Percentiles rank a stretch among this genome's conserved stretches.
These are phyloP conservation scores for Aspergillus nomiae DNA, from an alignment of 2,329 filamentous ascomycete species.

Conservation along the genomic window DNA sequence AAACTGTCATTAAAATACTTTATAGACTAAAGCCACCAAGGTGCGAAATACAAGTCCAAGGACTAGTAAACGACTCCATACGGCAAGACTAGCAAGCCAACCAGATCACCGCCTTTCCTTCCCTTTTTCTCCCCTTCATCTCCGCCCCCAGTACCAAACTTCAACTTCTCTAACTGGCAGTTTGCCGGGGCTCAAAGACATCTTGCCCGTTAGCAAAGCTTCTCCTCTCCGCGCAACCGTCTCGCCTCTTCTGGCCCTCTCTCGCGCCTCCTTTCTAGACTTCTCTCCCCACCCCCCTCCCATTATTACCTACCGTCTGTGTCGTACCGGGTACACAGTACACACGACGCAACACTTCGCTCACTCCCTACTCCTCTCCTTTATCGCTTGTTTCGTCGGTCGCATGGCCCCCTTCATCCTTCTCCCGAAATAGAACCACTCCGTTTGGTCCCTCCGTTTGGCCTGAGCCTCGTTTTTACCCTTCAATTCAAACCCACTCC, in stretches of 20 bases:
- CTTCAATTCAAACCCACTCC: neutral
- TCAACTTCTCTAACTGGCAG: neutral
- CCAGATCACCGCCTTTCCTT: conserved; percentile 5
- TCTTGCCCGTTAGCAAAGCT: neutral
- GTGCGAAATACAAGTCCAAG: neutral
- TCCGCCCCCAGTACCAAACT: neutral
- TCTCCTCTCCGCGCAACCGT: neutral
- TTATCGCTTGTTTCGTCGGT: conserved; percentile 10
- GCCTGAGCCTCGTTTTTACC: neutral
- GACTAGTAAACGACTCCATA: neutral
- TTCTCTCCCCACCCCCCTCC: neutral
- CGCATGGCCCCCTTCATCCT: conserved; percentile 17
- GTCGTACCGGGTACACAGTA: neutral
- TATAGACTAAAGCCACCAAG: neutral
- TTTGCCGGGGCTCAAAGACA: neutral
- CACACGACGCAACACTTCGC: neutral
- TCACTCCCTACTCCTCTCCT: conserved; percentile 11
- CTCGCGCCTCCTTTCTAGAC: neutral
- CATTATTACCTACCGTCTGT: neutral
- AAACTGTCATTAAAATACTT: neutral
- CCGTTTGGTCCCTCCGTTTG: conserved; percentile 4
- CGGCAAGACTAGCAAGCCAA: conserved; percentile 1
- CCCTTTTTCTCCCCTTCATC: conserved; percentile 2
- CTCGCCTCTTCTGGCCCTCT: neutral
- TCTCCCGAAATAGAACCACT: conserved; percentile 5